Evolutionary conservation across 2,329 filamentous ascomycete genomes (phyloP).

Genomic region (Hypoxylon sp.): DNA sequence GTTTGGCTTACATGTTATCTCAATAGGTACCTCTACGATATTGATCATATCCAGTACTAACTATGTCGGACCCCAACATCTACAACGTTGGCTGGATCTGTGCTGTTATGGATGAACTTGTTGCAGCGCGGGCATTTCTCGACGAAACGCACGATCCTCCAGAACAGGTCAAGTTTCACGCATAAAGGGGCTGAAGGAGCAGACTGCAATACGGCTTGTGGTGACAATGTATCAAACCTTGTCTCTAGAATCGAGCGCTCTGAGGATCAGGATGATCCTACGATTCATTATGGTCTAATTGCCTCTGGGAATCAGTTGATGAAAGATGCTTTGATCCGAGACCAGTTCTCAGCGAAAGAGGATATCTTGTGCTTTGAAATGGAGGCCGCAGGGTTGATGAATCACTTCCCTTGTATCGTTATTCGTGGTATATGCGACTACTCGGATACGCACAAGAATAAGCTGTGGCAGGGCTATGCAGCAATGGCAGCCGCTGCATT

Average conservation of each 20-base stretch:
- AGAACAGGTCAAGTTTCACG: constrained; percentile 7
- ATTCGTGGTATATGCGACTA: constrained; percentile 56
- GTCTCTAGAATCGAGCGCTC: constrained; percentile 1
- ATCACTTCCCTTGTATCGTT: constrained; percentile 52
- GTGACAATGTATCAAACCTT: constrained; percentile 6
- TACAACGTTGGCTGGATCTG: constrained; percentile 65
- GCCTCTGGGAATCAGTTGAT: constrained; percentile 55
- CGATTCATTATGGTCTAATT: constrained; percentile 56
- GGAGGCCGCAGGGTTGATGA: constrained; percentile 54
- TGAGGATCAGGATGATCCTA: constrained; percentile 45
- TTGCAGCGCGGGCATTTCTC: constrained; percentile 58
- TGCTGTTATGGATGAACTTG: constrained; percentile 56
- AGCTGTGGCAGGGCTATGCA: constrained; percentile 49
- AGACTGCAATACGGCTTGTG: constrained; percentile 8
- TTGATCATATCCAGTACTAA: no score
- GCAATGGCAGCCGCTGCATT: constrained; percentile 50
- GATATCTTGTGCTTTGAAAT: constrained; percentile 55
- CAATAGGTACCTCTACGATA: no score
- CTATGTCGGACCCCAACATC: constrained; percentile 18
- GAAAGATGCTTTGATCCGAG: constrained; percentile 49
- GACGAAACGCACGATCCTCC: constrained; percentile 57
- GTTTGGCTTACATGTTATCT: no score
- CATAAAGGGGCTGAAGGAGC: background rate
- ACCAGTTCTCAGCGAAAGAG: constrained; percentile 45
- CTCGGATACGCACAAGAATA: constrained; percentile 51